Percentiles rank a stretch among this genome's conserved stretches.
Conservation (phyloP, 176 grass and related monocot species). For the Avena sativa region DNA sequence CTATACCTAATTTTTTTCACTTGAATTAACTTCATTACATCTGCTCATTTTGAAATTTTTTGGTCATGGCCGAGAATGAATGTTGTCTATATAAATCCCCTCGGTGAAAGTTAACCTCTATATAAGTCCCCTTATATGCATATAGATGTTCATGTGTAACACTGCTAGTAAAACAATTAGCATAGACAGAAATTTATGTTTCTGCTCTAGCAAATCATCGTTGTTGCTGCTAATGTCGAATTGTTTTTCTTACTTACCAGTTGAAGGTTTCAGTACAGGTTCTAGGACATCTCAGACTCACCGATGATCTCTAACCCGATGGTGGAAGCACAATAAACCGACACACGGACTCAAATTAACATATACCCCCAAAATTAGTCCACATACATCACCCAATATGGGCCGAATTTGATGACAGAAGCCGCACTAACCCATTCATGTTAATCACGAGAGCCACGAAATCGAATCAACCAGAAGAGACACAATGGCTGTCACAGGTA, state of each 20-base stretch:
- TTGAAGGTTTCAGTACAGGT: conserved; percentile 34
- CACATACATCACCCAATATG: too few species aligned
- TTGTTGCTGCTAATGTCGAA: background rate
- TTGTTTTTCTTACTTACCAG: background rate
- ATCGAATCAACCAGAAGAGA: too few species aligned
- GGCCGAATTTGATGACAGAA: too few species aligned
- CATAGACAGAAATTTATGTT: background rate
- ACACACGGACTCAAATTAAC: too few species aligned
- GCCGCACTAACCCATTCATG: too few species aligned
- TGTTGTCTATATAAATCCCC: background rate
- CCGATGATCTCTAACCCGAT: conserved; percentile 36
- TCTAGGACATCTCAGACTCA: conserved; percentile 10
- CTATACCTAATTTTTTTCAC: background rate
- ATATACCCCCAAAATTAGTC: too few species aligned
- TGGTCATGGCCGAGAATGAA: conserved; percentile 10
- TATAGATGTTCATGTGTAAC: conserved; percentile 16
- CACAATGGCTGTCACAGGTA: too few species aligned
- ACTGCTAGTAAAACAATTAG: background rate
- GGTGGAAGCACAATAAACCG: conserved; percentile 38
- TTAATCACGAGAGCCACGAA: too few species aligned
- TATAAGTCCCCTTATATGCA: conserved; percentile 37
- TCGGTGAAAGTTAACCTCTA: conserved; percentile 30
- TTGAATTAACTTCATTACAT: background rate
- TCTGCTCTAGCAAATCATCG: background rate
- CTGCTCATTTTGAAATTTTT: background rate